Conservation (phyloP, 768 basidiomycete species). For the Cubamyces lactineus region DNA sequence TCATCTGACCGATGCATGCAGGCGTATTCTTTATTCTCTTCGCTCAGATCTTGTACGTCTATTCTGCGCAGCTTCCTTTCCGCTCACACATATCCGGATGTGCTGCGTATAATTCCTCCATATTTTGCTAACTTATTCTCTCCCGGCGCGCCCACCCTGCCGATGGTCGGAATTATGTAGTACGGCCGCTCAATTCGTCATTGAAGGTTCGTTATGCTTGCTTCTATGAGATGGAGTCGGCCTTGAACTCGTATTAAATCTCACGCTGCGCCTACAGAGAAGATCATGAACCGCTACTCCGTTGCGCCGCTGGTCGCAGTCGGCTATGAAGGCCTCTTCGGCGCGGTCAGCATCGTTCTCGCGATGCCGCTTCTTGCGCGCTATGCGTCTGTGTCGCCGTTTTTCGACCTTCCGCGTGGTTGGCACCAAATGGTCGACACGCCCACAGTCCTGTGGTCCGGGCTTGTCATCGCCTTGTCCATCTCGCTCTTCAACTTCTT, state of each 20-base stretch:
- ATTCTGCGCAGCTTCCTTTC: conserved; percentile 21
- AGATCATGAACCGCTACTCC: conserved; percentile 86
- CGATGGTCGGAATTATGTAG: conserved; percentile 42
- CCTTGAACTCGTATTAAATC: background rate
- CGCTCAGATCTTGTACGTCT: conserved; percentile 88
- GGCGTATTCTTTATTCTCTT: conserved; percentile 92
- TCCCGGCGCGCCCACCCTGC: conserved; percentile 9
- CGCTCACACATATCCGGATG: conserved; percentile 7
- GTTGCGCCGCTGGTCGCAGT: conserved; percentile 92
- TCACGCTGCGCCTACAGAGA: conserved; percentile 51
- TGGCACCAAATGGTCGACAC: conserved; percentile 87
- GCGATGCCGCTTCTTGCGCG: conserved; percentile 82
- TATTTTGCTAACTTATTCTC: conserved; percentile 5
- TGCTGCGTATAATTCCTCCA: background rate
- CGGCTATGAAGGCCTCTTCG: conserved; percentile 93
- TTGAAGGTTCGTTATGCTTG: conserved; percentile 53
- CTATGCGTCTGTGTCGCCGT: conserved; percentile 59
- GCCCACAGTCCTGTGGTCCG: conserved; percentile 53
- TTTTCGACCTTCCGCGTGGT: conserved; percentile 88
- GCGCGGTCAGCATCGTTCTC: conserved; percentile 75
- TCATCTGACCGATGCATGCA: conserved; percentile 34
- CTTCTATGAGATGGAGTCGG: background rate
- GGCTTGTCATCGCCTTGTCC: conserved; percentile 50
- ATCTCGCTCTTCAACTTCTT: conserved; percentile 70
- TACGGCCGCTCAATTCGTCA: conserved; percentile 89